A percentile compares a stretch with the other conserved stretches of the same genome.
phyloP scores from a whole-genome alignment of 352 stramenopile genomes.

The Pythium myriotylum region DNA sequence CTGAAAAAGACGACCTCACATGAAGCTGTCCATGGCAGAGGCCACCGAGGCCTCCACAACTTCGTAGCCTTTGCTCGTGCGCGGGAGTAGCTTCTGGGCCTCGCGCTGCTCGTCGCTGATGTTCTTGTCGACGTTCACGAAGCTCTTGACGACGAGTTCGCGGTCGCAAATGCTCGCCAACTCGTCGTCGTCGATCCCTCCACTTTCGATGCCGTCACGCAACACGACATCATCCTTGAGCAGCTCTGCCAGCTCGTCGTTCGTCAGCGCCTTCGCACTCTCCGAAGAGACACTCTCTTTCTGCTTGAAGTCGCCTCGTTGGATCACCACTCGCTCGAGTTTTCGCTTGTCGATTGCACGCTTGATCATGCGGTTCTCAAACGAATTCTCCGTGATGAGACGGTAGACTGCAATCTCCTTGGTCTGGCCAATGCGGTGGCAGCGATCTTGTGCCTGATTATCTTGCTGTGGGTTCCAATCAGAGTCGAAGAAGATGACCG shows the following conservation, averaged over 20 bases:
- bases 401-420: constrained; percentile 92
- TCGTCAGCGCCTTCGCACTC: constrained; percentile 54
- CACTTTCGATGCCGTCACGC: constrained; percentile 70
- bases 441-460: constrained; percentile 91
- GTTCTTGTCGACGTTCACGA: constrained; percentile 47
- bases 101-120: constrained; percentile 19
- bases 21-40: constrained; percentile 75
- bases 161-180: constrained; percentile 68
- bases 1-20: constrained; percentile 27
- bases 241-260: constrained; percentile 73
- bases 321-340: constrained; percentile 89
- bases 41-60: constrained; percentile 63
- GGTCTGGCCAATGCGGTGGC: constrained; percentile 90
- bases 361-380: constrained; percentile 95
- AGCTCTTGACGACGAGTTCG: constrained; percentile 73
- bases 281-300: constrained; percentile 31
- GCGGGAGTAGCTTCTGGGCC: constrained; percentile 38
- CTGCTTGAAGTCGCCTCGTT: constrained; percentile 82
- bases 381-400: constrained; percentile 92
- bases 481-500: constrained; percentile 98
- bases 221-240: constrained; percentile 77
- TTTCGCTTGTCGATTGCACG: constrained; percentile 91
- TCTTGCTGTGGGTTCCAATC: constrained; percentile 99
- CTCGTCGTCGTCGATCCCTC: constrained; percentile 69
- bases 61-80: constrained; percentile 75